Base-by-base conservation (phyloP, 495 filamentous ascomycete genomes). In the Aspergillus cavernicola region DNA sequence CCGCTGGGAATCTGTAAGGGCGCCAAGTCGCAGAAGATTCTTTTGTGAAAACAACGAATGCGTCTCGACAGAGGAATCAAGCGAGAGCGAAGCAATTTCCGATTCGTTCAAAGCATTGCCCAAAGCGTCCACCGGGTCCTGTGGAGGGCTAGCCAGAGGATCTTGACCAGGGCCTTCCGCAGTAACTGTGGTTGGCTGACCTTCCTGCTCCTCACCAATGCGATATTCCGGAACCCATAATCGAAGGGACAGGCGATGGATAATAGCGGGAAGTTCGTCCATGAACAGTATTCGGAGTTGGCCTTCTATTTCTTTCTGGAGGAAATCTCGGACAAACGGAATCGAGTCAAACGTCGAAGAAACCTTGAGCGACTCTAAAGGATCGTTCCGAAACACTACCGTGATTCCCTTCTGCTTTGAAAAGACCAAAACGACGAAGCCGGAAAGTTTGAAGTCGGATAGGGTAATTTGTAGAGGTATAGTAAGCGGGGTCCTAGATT, bases 321-420 rank as follows among this genome's bases (percentile, higher is more conserved):
- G 76, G 68, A 97, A 98, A 64, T 97, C 92, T 50, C 92, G 85
- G 49, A 98, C 92, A 60, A 97, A 98, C 9, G 92, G 92, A 60
- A 98, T 98, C 10, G 93, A 96, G 72, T 98, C 93, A 67, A 97
- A 98, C 22, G 93, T 98, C 52, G 90, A 96, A 2, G 93, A 97
- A 55, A 98, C 93, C 74, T 97, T 97, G 56, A 98, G 84, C 12
- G 91, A 96, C 62, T 98, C 93, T 47, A 98, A 83, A 2, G 93
- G 93, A 69, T 98, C 93, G 78, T 98, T 97, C 57, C 93, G 87
- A 60, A 98, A 98, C 5, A 98, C 93, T 31, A 98, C 76, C 0
- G 93, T 98, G 40, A 98, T 79, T 7, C 93, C 93, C 66, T 98
- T 98, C 67, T 96, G 92, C 62, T 87, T 90, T 7, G 91, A 96